These are phyloP conservation scores for Chrysophaeum taylorii DNA, from an alignment of 352 stramenopile species.

Conservation along the genomic window DNA sequence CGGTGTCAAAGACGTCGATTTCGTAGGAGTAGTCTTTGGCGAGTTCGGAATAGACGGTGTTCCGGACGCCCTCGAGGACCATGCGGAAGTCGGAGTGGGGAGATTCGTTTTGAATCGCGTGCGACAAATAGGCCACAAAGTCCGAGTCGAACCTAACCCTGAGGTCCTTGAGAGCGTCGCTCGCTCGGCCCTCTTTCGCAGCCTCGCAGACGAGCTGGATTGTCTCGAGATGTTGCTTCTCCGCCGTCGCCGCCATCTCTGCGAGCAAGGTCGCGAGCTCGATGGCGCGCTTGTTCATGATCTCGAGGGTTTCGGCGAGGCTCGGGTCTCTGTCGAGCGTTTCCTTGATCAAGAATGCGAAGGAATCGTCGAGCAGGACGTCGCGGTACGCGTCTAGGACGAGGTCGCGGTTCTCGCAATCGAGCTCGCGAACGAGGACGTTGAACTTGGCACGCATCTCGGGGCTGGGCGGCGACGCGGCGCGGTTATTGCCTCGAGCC, in stretches of 20 bases:
- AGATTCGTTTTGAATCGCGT: conserved; percentile 28
- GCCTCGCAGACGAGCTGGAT: conserved; percentile 30
- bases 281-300: conserved; percentile 19
- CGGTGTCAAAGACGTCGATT: conserved; percentile 23
- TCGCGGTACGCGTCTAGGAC: conserved; percentile 28
- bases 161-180: neutral
- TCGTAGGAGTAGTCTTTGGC: conserved; percentile 31
- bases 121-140: conserved; percentile 36
- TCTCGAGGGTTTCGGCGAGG: neutral
- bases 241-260: conserved; percentile 24
- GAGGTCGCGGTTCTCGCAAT: conserved; percentile 14
- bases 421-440: conserved; percentile 29
- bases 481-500: neutral
- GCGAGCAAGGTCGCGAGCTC: conserved; percentile 27
- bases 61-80: conserved; percentile 32
- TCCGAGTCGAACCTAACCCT: conserved; percentile 28
- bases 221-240: conserved; percentile 37
- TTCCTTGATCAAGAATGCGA: conserved; percentile 16
- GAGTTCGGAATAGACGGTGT: conserved; percentile 27
- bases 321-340: conserved; percentile 15
- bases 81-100: conserved; percentile 27
- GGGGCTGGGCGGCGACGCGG: neutral
- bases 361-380: conserved; percentile 29
- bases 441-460: conserved; percentile 14
- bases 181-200: conserved; percentile 29